These are phyloP conservation scores for Capniomyces stellatus DNA, from an alignment of 371 early-diverging fungal species.

Conservation along the genomic window DNA sequence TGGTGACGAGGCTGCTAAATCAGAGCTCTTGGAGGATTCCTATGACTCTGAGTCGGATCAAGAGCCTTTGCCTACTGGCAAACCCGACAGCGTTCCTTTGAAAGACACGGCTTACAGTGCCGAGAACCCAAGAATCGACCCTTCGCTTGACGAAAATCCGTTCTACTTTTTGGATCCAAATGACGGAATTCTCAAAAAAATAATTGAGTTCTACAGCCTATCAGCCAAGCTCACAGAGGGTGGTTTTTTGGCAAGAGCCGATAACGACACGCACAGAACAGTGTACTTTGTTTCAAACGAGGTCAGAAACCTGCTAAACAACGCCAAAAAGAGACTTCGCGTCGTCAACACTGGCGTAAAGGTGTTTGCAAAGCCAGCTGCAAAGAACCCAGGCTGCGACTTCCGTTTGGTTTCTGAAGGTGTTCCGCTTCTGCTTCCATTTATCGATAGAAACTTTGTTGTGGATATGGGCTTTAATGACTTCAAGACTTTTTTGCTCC, in stretches of 20 bases:
- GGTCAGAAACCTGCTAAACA: slow-evolving; percentile 47
- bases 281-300: slow-evolving; percentile 63
- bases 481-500: slow-evolving; percentile 12
- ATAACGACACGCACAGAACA: slow-evolving; percentile 37
- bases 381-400: slow-evolving; percentile 33
- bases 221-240: slow-evolving; percentile 47
- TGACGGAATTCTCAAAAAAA: slow-evolving; percentile 34
- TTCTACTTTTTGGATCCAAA: slow-evolving; percentile 44
- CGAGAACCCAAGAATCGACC: slow-evolving; percentile 24
- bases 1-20: slow-evolving; percentile 8
- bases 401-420: slow-evolving; percentile 71
- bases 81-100: not conserved
- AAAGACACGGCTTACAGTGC: slow-evolving; percentile 25
- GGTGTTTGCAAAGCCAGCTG: slow-evolving; percentile 56
- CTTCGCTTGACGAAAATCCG: slow-evolving; percentile 49
- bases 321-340: slow-evolving; percentile 49
- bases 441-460: slow-evolving; percentile 12
- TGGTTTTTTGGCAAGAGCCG: slow-evolving; percentile 68
- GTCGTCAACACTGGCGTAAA: slow-evolving; percentile 80
- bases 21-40: slow-evolving; percentile 7
- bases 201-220: slow-evolving; percentile 51
- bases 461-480: slow-evolving; percentile 15
- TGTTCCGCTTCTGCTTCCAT: slow-evolving; percentile 34
- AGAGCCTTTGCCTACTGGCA: not conserved
- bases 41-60: not conserved